A percentile compares a stretch with the other conserved stretches of the same genome.
Conservation (phyloP, 257 asterid genomes). For the Cordia subcordata region DNA sequence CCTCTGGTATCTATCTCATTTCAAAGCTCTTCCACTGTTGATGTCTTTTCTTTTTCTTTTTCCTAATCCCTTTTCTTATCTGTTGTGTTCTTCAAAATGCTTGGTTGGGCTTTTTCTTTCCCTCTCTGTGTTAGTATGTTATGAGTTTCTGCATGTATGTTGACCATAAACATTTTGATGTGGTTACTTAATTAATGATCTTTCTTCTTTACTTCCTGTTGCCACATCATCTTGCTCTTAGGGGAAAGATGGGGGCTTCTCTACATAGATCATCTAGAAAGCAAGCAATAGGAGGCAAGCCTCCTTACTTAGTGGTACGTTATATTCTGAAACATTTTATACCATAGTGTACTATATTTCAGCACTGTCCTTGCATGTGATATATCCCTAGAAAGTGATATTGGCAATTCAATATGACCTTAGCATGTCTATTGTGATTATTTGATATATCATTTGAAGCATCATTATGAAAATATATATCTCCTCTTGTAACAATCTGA, state of each 20-base stretch:
- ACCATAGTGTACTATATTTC: not conserved
- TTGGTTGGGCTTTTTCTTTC: not conserved
- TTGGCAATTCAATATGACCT: no score
- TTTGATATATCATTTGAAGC: no score
- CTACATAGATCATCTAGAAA: slow-evolving; percentile 41
- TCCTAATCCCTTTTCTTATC: no score
- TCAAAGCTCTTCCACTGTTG: no score
- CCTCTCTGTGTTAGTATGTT: not conserved
- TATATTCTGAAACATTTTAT: not conserved
- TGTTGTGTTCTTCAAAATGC: no score
- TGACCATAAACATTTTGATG: not conserved
- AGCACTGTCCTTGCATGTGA: not conserved
- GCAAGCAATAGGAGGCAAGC: slow-evolving; percentile 53
- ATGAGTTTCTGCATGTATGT: not conserved
- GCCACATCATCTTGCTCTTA: slow-evolving; percentile 15
- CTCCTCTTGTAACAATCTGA: no score
- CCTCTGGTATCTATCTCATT: no score
- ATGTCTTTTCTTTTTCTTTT: no score
- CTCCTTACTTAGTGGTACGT: slow-evolving; percentile 66
- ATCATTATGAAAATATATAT: no score
- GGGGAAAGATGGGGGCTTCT: slow-evolving; percentile 87
- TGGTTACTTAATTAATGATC: not conserved
- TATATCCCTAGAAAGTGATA: not conserved
- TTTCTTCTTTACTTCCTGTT: not conserved
- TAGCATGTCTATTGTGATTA: no score